Base-by-base conservation (phyloP, 176 grass and related monocot genomes). In the Areca catechu region DNA sequence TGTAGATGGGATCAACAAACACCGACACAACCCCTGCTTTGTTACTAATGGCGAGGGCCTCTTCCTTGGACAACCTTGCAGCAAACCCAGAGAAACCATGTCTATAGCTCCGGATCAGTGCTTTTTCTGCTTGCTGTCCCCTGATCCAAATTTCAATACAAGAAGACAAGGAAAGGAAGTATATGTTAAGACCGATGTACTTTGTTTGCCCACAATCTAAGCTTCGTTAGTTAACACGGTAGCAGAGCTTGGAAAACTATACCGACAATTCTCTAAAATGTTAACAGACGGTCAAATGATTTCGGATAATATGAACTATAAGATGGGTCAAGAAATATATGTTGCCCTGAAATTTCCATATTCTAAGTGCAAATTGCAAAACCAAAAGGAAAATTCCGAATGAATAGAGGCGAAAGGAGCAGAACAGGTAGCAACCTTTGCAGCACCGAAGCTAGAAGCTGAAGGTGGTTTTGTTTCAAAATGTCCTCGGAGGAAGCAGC, bases 21-120 rank as follows among this genome's bases (percentile, higher is more conserved):
- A 96, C 91, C 0, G 86, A 96, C 4, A 96, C 83, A 1, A 96
- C 91, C 22, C 83, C 80, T 2, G 76, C 61, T 57, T 65, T 82
- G 7, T 48, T 19, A 48, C 64, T 30, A 7, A 96, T 64, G 16
- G 71, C 77, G 9, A 61, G 58, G 2, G 83, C 91, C 71, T 96
- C 76, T n/a, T 62, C 64, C 56, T 71, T 49, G 1, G 86, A 68
- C 16, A 96, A 49, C 53, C 83, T 77, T 10, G 91, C 91, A 0
- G 82, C 82, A 50, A 96, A 96, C 19, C 91, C 86, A 0, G 91
- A 96, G 82, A 96, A 96, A 0, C 57, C 74, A 54, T 84, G 66
- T 60, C 72, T 96, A 74, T 96, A 90, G 63, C 82, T 88, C 53
- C 82, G 78, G 17, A 90, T 66, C 53, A 96, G 68, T 17, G 68